phyloP scores from a whole-genome alignment of 1,284 basidiomycete genomes.

The Microbotryum silenes-acaulis region DNA sequence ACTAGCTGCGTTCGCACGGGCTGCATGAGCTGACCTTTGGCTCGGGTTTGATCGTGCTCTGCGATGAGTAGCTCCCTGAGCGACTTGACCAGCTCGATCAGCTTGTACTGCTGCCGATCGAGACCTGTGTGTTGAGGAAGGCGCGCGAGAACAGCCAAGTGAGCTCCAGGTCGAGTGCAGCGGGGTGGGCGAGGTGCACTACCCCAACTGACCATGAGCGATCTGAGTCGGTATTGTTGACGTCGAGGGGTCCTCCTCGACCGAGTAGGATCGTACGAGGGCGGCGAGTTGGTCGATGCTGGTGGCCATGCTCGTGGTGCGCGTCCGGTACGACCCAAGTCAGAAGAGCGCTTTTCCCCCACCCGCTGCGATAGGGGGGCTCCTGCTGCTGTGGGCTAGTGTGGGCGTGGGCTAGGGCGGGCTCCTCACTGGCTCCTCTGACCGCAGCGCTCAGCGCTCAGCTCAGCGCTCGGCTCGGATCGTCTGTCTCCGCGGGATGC shows the following conservation, averaged over 20 bases:
- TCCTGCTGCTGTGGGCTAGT: too few species aligned
- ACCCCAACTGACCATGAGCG: slow-evolving; percentile 8
- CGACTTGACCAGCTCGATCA: slow-evolving; percentile 76
- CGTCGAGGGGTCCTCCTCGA: background rate
- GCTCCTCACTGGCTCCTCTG: too few species aligned
- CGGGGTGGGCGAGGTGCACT: background rate
- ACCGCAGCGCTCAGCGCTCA: too few species aligned
- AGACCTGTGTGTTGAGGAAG: slow-evolving; percentile 7
- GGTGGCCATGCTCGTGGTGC: background rate
- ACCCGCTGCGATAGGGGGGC: too few species aligned
- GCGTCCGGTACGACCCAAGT: background rate
- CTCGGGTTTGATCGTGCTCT: slow-evolving; percentile 67
- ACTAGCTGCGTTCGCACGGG: too few species aligned
- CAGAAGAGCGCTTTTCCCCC: background rate
- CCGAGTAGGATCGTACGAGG: slow-evolving; percentile 11
- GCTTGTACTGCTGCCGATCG: slow-evolving; percentile 15
- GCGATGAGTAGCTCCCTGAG: slow-evolving; percentile 79
- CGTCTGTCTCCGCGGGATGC: too few species aligned
- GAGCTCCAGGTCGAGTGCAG: background rate
- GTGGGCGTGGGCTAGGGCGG: too few species aligned
- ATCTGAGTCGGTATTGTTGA: slow-evolving; percentile 14
- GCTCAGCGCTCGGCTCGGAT: too few species aligned
- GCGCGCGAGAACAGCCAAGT: background rate
- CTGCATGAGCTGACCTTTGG: slow-evolving; percentile 55
- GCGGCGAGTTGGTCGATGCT: background rate